Evolutionary conservation across 2,329 filamentous ascomycete species (phyloP), one percentile per base, ranked within the genome.

Genomic region (Dothistroma pini): DNA sequence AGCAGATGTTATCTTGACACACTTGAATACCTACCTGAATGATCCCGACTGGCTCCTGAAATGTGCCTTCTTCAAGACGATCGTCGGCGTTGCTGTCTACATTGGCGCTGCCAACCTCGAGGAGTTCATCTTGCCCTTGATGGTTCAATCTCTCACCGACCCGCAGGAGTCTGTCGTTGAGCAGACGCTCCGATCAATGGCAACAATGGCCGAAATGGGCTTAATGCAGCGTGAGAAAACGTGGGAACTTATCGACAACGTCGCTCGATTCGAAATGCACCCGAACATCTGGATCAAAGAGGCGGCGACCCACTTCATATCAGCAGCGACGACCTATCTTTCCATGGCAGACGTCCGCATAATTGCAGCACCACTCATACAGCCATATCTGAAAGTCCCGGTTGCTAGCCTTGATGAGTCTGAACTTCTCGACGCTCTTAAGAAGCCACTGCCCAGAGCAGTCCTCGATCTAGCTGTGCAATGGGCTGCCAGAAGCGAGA

Each of bases 41-140:
- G 95, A 97, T 70, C 86, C 89, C 48, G 93, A 99, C 73, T 99
- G 95, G 95, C 91, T 91, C 74, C 79, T 99, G 34, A 97, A 96
- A 75, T 97, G 92, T 70, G 92, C 93, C 2, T 97, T 97, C 73
- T 97, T 99, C 70, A 93, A 96, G 71, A 91, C 92, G 0, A 91
- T 97, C 29, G 91, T 97, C 16, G 93, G 93, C 3, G 93, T 99
- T 66, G 91, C 93, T 4, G 86, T 90, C 0, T 96, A 96, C 68
- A 85, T 97, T 35, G 95, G 95, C 31, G 92, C 90, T 62, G 90
- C 88, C 35, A 96, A 89, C 67, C 78, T 99, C 34, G 95, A 99
- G 75, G 92, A 96, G 68, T 99, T 97, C 69, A 96, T 97, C 66
- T 78, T 99, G 29, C 95, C 96, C 0, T 81, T 99, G 14, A 97